Percentiles rank a stretch among this genome's conserved stretches.
These are phyloP conservation scores for Miscanthus lutarioriparius DNA, from an alignment of 176 grass and related monocot genomes.

Conservation along the genomic window DNA sequence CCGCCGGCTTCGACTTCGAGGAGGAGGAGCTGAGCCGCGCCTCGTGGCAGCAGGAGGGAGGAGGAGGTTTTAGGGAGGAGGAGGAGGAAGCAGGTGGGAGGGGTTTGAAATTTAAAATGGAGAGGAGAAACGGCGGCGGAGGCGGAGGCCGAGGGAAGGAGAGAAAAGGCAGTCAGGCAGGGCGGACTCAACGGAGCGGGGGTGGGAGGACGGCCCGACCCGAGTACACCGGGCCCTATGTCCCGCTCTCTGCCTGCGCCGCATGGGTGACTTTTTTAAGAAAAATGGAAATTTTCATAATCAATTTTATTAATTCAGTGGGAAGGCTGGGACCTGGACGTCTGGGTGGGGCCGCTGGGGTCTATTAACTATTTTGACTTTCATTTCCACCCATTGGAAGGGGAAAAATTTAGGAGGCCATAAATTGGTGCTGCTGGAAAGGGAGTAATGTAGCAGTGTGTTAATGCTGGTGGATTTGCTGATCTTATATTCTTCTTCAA, in stretches of 20 bases:
- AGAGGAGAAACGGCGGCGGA: neutral
- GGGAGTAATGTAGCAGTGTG: neutral
- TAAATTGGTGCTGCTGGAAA: neutral
- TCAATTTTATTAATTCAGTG: neutral
- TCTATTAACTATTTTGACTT: neutral
- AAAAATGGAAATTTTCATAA: neutral
- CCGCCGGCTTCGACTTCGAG: neutral
- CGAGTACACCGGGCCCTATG: neutral
- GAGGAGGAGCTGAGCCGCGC: constrained; percentile 16
- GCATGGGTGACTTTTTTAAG: neutral
- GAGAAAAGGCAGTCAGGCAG: neutral
- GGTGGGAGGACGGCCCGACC: constrained; percentile 3
- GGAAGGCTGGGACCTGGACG: neutral
- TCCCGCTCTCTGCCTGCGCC: constrained; percentile 17
- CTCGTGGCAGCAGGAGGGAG: constrained; percentile 38
- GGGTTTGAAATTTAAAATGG: constrained; percentile 95
- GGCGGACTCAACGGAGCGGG: neutral
- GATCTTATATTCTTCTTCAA: neutral
- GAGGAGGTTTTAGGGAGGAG: constrained; percentile 34
- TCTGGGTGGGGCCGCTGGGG: neutral
- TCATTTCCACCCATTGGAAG: neutral
- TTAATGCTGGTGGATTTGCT: neutral
- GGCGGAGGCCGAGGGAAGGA: neutral
- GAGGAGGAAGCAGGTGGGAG: constrained; percentile 20
- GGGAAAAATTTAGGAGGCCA: neutral